Base-by-base conservation (phyloP, 2,329 filamentous ascomycete species). In the Talaromyces sp. region DNA sequence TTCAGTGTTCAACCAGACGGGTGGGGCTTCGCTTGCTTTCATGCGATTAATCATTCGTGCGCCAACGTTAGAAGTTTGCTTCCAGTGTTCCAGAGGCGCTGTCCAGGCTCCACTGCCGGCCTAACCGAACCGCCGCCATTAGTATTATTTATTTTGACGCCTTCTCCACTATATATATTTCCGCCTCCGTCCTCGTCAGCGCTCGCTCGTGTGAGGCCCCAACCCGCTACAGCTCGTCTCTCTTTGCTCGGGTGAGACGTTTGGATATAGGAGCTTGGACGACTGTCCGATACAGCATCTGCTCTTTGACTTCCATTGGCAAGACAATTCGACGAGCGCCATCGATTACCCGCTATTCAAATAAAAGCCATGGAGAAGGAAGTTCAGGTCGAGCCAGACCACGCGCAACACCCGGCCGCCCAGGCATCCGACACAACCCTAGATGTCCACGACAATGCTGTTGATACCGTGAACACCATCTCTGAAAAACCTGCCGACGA, bases 341-440 rank as follows among this genome's bases (percentile, higher is more conserved):
- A 17, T 35, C 32, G 7, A 35, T 35, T 17, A 38, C 17, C 1
- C 14, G 14, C 35, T n/a, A 32, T 32, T 32, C 6, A 31, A 9
- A 24, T 13, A 13, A 24, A 46, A 46, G 21, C 19, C 3, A 46
- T 46, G 43, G 43, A 46, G 21, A 46, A 46, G 43, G 19, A 46
- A 19, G 19, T 46, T 46, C n/a, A 46, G 43, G 19, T 51, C 2
- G 56, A 49, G 24, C 51, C 49, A n/a, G 55, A 56, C 59, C 43
- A 21, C 35, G 17, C 54, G 3, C 55, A 31, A 29, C 55, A 55
- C 21, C 29, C 53, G 9, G 59, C 55, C 21, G 59, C 55, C 21
- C 55, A 31, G 19, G 50, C 55, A 19, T 61, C 59, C 11, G 59
- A 57, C 27, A 58, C 55, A 19, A 58, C 59, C 7, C 26, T 61